Conservation (phyloP, 345 rosid genomes). For the Pugionium dolabratum region DNA sequence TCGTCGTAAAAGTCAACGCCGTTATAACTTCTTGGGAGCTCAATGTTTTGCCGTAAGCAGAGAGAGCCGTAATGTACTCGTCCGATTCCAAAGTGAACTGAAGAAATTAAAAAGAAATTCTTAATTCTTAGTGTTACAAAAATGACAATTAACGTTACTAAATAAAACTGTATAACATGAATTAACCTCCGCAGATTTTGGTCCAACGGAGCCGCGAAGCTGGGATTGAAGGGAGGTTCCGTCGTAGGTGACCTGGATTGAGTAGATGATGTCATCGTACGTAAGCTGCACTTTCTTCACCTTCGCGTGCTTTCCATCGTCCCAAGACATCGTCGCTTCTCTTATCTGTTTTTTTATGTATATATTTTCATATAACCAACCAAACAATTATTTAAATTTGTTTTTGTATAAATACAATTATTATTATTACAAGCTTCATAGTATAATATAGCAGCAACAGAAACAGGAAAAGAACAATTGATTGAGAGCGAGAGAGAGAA, state of each 20-base stretch:
- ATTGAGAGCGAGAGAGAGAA: not conserved
- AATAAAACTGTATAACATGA: too few relatives aligned
- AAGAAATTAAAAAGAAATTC: not conserved
- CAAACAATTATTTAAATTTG: not conserved
- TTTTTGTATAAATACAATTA: too few relatives aligned
- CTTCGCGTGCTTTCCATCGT: constrained; percentile 39
- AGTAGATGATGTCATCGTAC: constrained; percentile 36
- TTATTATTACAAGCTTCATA: not conserved
- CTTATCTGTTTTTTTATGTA: not conserved
- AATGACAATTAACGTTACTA: not conserved
- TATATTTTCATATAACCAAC: not conserved
- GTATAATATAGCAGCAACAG: not conserved
- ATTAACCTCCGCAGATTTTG: constrained; percentile 32
- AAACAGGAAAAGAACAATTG: not conserved
- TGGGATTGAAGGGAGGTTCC: constrained; percentile 36
- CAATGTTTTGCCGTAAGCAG: constrained; percentile 29
- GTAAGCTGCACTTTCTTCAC: constrained; percentile 40
- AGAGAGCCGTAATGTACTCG: constrained; percentile 36
- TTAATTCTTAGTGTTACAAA: not conserved
- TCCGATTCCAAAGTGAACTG: constrained; percentile 38
- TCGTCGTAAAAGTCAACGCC: constrained; percentile 29
- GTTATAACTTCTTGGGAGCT: constrained; percentile 28
- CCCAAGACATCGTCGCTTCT: constrained; percentile 37
- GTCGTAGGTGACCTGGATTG: constrained; percentile 37
- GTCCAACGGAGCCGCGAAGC: constrained; percentile 36